These are phyloP conservation scores for Tanacetum coccineum DNA, from an alignment of 129 eudicot genomes.

Conservation along the genomic window DNA sequence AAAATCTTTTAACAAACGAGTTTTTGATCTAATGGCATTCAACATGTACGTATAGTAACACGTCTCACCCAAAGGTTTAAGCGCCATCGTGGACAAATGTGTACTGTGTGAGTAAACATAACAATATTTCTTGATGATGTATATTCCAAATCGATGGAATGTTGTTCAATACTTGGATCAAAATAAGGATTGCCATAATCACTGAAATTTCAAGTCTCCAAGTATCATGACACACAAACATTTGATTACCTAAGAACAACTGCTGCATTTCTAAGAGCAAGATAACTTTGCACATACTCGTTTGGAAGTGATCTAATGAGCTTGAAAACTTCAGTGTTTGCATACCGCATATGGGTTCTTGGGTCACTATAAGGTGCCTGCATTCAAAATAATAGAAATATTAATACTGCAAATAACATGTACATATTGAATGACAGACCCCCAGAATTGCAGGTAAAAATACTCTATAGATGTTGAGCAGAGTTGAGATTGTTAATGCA, in stretches of 20 bases:
- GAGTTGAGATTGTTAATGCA: too few relatives aligned
- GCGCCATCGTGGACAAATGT: too few relatives aligned
- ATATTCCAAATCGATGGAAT: too few relatives aligned
- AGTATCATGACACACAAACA: constrained; percentile 17
- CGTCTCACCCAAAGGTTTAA: too few relatives aligned
- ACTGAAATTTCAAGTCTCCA: not conserved
- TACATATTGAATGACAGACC: not conserved
- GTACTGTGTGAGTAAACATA: too few relatives aligned
- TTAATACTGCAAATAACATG: not conserved
- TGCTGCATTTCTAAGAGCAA: constrained; percentile 86
- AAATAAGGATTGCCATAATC: not conserved
- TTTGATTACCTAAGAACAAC: constrained; percentile 60
- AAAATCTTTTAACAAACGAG: too few relatives aligned
- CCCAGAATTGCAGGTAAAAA: not conserved
- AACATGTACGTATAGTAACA: too few relatives aligned
- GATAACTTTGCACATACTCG: constrained; percentile 84
- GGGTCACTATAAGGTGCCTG: constrained; percentile 90
- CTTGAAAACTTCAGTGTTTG: constrained; percentile 91
- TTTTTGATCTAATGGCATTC: too few relatives aligned
- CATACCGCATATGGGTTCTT: constrained; percentile 82
- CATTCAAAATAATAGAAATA: constrained; percentile 11
- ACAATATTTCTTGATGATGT: too few relatives aligned
- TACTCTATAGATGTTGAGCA: too few relatives aligned
- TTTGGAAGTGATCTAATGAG: constrained; percentile 79
- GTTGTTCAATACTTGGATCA: too few relatives aligned